These are phyloP conservation scores for Penicillium cosmopolitanum DNA, from an alignment of 495 filamentous ascomycete species.

Conservation along the genomic window DNA sequence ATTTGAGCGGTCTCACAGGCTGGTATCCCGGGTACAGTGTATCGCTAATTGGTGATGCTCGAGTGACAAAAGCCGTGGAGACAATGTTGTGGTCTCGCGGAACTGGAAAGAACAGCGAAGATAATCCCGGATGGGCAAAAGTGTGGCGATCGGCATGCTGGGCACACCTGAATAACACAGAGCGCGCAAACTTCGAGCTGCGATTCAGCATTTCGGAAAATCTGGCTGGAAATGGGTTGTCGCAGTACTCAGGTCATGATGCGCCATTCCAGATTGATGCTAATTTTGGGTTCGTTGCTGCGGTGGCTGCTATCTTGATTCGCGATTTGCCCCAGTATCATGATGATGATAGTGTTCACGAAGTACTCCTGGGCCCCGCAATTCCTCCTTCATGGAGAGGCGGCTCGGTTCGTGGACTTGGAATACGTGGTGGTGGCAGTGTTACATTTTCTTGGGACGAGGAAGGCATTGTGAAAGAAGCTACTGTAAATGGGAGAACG, in stretches of 20 bases:
- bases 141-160: constrained; percentile 58
- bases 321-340: constrained; percentile 37
- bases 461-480: constrained; percentile 20
- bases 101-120: constrained; percentile 30
- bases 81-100: constrained; percentile 16
- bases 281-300: constrained; percentile 54
- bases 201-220: constrained; percentile 44
- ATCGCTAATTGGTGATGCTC: constrained; percentile 12
- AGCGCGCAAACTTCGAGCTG: constrained; percentile 49
- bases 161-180: constrained; percentile 52
- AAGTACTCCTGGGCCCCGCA: constrained; percentile 46
- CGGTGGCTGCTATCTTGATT: constrained; percentile 51
- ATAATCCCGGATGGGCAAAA: constrained; percentile 59
- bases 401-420: constrained; percentile 40
- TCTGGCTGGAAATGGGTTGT: constrained; percentile 51
- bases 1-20: constrained; percentile 55
- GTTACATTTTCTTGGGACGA: constrained; percentile 45
- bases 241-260: constrained; percentile 43
- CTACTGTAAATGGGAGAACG: neutral
- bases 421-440: constrained; percentile 42
- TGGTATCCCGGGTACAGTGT: constrained; percentile 56
- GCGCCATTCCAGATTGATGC: constrained; percentile 59
- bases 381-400: constrained; percentile 44
- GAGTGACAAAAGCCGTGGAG: constrained; percentile 10
- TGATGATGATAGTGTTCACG: constrained; percentile 14